phyloP scores from a whole-genome alignment of 1,139 yeast species.

The Keqinozyma sinolaborantium region DNA sequence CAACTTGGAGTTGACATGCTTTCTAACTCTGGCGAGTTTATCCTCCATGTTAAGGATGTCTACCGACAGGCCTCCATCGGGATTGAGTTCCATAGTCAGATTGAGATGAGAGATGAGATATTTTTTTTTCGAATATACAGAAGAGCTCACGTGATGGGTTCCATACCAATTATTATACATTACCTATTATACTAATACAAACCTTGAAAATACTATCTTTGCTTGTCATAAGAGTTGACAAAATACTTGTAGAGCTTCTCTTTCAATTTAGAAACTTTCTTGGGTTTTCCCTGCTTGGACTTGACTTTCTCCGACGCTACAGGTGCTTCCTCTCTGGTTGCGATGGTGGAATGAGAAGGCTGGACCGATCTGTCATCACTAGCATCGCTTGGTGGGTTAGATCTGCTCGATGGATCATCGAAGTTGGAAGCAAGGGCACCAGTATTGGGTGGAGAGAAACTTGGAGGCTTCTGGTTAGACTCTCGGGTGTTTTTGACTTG shows the following conservation, averaged over 20 bases:
- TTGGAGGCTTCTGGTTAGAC: too few relatives aligned
- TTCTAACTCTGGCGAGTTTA: constrained; percentile 64
- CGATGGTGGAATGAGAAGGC: constrained; percentile 9
- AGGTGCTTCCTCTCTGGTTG: constrained; percentile 6
- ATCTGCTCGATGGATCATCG: constrained; percentile 3
- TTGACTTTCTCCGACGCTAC: constrained; percentile 2
- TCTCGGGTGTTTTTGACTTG: too few relatives aligned
- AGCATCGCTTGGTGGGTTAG: constrained; percentile 7
- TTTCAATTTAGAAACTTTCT: constrained; percentile 25
- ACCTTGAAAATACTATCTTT: constrained; percentile 3
- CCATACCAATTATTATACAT: too few relatives aligned
- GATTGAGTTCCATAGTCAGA: constrained; percentile 21
- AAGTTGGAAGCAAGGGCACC: too few relatives aligned
- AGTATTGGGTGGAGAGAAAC: too few relatives aligned
- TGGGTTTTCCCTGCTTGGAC: constrained; percentile 9
- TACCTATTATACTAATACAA: neutral
- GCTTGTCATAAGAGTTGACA: constrained; percentile 27
- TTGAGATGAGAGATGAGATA: constrained; percentile 7
- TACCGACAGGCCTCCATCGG: constrained; percentile 38
- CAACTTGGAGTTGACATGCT: constrained; percentile 69
- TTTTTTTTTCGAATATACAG: constrained; percentile 2
- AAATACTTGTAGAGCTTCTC: constrained; percentile 33
- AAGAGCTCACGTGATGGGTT: too few relatives aligned
- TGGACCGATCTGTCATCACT: constrained; percentile 10
- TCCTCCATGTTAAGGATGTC: constrained; percentile 57